Conservation (phyloP, 1,284 basidiomycete species). For the Apiotrichum mycotoxinovorans region DNA sequence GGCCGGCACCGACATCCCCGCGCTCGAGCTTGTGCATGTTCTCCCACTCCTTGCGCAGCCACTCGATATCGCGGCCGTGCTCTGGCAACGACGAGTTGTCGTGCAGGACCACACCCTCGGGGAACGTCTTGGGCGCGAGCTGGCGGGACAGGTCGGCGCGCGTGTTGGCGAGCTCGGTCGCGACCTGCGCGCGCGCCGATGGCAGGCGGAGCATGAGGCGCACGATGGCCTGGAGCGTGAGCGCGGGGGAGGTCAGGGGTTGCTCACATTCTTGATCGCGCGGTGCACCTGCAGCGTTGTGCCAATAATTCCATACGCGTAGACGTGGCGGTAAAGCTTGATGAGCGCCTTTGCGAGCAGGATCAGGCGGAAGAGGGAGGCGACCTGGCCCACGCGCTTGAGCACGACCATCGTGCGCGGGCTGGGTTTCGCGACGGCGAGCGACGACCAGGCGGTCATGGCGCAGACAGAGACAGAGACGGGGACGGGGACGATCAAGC, state of each 20-base stretch:
- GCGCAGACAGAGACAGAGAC: neutral
- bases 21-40: slow-evolving; percentile 72
- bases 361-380: slow-evolving; percentile 13
- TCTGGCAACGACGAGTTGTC: slow-evolving; percentile 62
- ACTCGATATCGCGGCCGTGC: slow-evolving; percentile 65
- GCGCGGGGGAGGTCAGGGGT: neutral
- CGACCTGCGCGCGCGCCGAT: slow-evolving; percentile 63
- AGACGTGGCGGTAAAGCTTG: slow-evolving; percentile 59
- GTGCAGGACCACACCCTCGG: slow-evolving; percentile 57
- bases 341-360: slow-evolving; percentile 24
- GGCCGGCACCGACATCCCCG: slow-evolving; percentile 57
- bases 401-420: slow-evolving; percentile 11
- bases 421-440: slow-evolving; percentile 8
- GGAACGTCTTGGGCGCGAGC: slow-evolving; percentile 54
- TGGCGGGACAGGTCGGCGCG: slow-evolving; percentile 63
- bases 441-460: slow-evolving; percentile 19
- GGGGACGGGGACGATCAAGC: neutral
- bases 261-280: slow-evolving; percentile 29
- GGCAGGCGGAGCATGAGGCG: slow-evolving; percentile 66
- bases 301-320: slow-evolving; percentile 62
- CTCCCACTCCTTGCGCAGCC: slow-evolving; percentile 74
- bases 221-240: slow-evolving; percentile 56
- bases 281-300: slow-evolving; percentile 29
- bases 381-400: slow-evolving; percentile 13
- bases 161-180: slow-evolving; percentile 65